Base-by-base conservation (phyloP, 2,329 filamentous ascomycete species). In the Alternaria consortialis region DNA sequence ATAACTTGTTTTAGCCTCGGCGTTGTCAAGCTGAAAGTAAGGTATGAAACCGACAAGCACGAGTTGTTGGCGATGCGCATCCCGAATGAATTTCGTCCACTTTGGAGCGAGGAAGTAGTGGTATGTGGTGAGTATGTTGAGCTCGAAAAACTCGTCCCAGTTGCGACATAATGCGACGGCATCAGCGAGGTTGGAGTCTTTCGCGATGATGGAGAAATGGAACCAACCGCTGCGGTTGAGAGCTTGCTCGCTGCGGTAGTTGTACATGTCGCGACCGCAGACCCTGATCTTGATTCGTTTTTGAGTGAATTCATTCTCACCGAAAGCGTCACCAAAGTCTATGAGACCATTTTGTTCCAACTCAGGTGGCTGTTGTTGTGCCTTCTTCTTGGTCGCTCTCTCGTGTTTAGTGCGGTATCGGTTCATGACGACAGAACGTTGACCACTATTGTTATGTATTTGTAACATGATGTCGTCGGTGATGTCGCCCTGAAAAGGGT, bases 101-200 rank as follows among this genome's bases (percentile, higher is more conserved):
- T 82, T 81, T 12, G 79, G 74, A 2, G 79, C 80, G 0, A 83
- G 83, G 50, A 85, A 85, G 63, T 81, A 85, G 44, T 81, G 74
- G 72, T 81, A 82, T 9, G 77, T 59, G 7, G 80, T 78, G 3
- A 84, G 74, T 40, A 81, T 79, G 56, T 81, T 83, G 20, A 85
- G 70, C 63, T 84, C 80, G 56, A 79, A 83, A 65, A 84, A 83
- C 65, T 85, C 83, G 40, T 83, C 80, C 83, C 82, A 85, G 67
- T 82, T 82, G 27, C 82, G 79, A 63, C 83, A 84, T 11, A 85
- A 76, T n/a, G 78, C 69, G 23, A 84, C 77, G 4, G 71, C 82
- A 43, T 83, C 77, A 47, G 77, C 74, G 5, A 85, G 75, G 47
- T 74, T 71, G 54, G 81, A 83, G 52, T 83, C 81, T 67, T 83